Evolutionary conservation across 768 basidiomycete genomes (phyloP).

Genomic region (Termitomyces sp.): DNA sequence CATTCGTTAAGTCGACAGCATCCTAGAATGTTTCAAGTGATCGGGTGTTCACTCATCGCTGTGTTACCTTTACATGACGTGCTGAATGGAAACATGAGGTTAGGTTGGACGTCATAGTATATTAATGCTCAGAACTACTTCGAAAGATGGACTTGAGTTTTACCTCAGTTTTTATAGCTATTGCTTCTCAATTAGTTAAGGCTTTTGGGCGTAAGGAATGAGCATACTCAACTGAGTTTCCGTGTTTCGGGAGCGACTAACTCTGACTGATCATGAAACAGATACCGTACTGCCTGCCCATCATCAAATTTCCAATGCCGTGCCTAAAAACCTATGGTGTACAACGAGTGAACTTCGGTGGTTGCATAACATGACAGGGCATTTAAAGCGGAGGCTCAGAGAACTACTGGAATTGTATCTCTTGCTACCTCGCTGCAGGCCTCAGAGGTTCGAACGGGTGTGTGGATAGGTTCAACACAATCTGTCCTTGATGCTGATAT

Average conservation of each 20-base stretch:
- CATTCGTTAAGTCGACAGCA: background rate
- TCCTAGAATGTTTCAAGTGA: no score
- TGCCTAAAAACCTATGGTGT: background rate
- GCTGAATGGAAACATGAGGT: background rate
- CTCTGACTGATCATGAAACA: conserved; percentile 4
- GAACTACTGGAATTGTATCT: background rate
- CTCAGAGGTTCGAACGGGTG: background rate
- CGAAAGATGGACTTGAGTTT: background rate
- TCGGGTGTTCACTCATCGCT: background rate
- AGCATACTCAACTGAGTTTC: background rate
- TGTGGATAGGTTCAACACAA: background rate
- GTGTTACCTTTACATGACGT: conserved; percentile 7
- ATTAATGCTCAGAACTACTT: background rate
- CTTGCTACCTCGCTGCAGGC: background rate
- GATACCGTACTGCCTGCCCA: background rate
- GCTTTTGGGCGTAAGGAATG: background rate
- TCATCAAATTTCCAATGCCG: background rate
- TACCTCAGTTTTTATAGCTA: background rate
- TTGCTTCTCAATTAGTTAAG: background rate
- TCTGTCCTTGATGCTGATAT: background rate
- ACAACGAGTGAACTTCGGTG: background rate
- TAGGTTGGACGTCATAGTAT: background rate
- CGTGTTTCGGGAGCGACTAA: background rate
- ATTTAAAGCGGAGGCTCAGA: no score
- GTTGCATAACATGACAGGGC: background rate